Percentiles rank a stretch among this genome's conserved stretches.
phyloP scores from a whole-genome alignment of 169 alveolate species.

The Plasmodium coatneyi region DNA sequence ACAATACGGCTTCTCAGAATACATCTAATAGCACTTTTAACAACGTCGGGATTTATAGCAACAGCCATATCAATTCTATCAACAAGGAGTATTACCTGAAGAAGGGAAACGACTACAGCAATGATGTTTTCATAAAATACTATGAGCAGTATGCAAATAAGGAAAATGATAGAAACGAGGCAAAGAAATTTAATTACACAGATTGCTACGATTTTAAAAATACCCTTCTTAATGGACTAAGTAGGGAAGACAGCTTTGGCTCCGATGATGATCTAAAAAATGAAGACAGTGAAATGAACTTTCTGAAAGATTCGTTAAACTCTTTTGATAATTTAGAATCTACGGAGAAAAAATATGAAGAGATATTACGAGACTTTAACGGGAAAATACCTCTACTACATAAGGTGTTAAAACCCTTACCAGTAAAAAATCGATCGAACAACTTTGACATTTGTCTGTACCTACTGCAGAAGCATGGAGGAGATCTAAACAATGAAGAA shows the following conservation, averaged over 20 bases:
- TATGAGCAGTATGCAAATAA: conserved; percentile 60
- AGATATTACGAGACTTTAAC: conserved; percentile 66
- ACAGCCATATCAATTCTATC: conserved; percentile 51
- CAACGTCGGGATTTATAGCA: not conserved
- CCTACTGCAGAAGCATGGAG: conserved; percentile 77
- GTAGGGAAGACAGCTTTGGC: conserved; percentile 46
- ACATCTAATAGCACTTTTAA: conserved; percentile 14
- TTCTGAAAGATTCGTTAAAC: conserved; percentile 47
- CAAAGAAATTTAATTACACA: conserved; percentile 69
- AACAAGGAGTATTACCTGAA: conserved; percentile 33
- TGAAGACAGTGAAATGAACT: conserved; percentile 36
- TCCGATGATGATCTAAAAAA: conserved; percentile 51
- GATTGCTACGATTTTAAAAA: conserved; percentile 75
- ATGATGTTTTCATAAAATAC: conserved; percentile 64
- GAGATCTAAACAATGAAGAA: conserved; percentile 78
- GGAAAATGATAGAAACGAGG: conserved; percentile 41
- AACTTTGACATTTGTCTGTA: conserved; percentile 76
- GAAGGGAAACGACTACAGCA: conserved; percentile 21
- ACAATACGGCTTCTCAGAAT: not conserved
- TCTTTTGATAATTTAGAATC: conserved; percentile 75
- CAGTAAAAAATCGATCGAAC: conserved; percentile 69
- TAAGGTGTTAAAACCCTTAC: conserved; percentile 66
- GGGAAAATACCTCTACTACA: conserved; percentile 76
- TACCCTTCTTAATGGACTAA: conserved; percentile 42
- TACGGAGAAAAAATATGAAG: conserved; percentile 74